These are phyloP conservation scores for Heliamphora ciliata DNA, from an alignment of 179 eudicot genomes.

Conservation along the genomic window DNA sequence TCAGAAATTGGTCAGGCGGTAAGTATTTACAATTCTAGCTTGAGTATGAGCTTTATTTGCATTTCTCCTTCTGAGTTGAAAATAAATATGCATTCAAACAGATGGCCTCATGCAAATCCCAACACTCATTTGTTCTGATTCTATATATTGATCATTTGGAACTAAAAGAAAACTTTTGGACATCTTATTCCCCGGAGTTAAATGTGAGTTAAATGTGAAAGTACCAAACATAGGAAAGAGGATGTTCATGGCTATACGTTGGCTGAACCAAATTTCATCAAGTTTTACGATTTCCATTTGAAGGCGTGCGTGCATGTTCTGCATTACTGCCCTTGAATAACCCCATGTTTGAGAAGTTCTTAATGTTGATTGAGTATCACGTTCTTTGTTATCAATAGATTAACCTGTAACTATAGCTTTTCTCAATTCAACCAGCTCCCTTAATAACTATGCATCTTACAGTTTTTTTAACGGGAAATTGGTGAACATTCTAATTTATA, in stretches of 20 bases:
- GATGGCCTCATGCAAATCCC: not conserved
- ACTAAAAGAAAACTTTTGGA: not conserved
- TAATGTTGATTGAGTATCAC: not conserved
- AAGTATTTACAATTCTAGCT: conserved; percentile 31
- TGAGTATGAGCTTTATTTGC: conserved; percentile 3
- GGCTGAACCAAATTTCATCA: not conserved
- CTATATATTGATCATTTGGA: not conserved
- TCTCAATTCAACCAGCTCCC: not conserved
- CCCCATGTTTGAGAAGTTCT: conserved; percentile 3
- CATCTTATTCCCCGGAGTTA: not conserved
- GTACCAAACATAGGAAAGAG: not conserved
- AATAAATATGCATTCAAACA: not conserved
- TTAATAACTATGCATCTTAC: not conserved
- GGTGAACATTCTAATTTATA: no score
- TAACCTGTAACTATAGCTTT: not conserved
- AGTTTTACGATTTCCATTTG: not conserved
- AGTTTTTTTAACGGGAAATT: not conserved
- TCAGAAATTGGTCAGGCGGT: conserved; percentile 99
- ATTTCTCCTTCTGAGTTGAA: not conserved
- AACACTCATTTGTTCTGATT: not conserved
- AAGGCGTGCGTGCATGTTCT: not conserved
- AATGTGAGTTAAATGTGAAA: no score
- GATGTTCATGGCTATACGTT: not conserved
- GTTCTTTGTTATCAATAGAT: not conserved
- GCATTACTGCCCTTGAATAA: conserved; percentile 7